A percentile compares a stretch with the other conserved stretches of the same genome.
Evolutionary conservation across 768 basidiomycete species (phyloP).

Genomic region (Amanita pallidorosea): DNA sequence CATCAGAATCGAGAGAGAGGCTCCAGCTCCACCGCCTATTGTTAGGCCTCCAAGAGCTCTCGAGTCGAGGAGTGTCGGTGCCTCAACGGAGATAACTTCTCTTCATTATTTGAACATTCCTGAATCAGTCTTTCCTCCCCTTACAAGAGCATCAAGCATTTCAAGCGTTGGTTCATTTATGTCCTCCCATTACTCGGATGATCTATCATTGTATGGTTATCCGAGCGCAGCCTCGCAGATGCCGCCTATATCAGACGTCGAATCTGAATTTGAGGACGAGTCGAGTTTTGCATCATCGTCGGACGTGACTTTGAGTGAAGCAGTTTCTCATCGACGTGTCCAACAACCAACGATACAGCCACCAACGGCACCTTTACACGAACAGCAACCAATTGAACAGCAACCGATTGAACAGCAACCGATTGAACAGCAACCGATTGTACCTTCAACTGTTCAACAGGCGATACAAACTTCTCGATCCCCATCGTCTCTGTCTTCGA

Average conservation of each 20-base stretch:
- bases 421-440: background rate
- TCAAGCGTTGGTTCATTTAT: constrained; percentile 32
- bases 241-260: constrained; percentile 2
- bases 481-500: constrained; percentile 2
- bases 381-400: background rate
- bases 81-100: constrained; percentile 1
- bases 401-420: background rate
- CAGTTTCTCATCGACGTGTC: background rate
- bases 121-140: constrained; percentile 8
- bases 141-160: constrained; percentile 28
- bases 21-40: background rate
- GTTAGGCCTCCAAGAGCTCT: background rate
- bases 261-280: constrained; percentile 11
- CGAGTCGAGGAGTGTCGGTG: constrained; percentile 4
- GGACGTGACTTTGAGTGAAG: constrained; percentile 11
- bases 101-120: background rate
- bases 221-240: background rate
- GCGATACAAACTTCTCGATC: constrained; percentile 9
- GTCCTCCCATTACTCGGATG: constrained; percentile 68
- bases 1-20: constrained; percentile 6
- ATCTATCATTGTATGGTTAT: constrained; percentile 31
- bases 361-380: constrained; percentile 4
- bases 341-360: constrained; percentile 4
- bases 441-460: constrained; percentile 11
- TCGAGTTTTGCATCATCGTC: constrained; percentile 10